phyloP scores from a whole-genome alignment of 75 land plant species.

The Cryptomeria japonica region DNA sequence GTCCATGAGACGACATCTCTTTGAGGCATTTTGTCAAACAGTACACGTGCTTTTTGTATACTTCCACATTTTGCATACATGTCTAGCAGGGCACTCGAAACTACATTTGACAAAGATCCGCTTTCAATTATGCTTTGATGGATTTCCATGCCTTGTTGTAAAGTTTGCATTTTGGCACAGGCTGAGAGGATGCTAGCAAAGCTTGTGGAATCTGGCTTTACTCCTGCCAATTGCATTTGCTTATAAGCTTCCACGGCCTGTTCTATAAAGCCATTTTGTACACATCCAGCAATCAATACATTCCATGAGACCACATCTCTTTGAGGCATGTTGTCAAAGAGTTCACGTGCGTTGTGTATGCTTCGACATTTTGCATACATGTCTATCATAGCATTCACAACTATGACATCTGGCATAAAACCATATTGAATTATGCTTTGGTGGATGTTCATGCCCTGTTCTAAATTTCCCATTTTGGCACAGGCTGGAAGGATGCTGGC shows the following conservation, averaged over 20 bases:
- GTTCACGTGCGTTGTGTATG: neutral
- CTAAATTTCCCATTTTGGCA: constrained; percentile 5
- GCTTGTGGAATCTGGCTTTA: too few species aligned
- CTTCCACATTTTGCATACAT: too few species aligned
- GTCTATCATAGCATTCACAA: constrained; percentile 16
- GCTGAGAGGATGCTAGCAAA: neutral
- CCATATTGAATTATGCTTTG: neutral
- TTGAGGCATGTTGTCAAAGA: neutral
- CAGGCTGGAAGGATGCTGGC: constrained; percentile 17
- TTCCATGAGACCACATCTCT: constrained; percentile 18
- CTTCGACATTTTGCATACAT: constrained; percentile 18
- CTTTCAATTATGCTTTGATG: too few species aligned
- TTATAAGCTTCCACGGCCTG: too few species aligned
- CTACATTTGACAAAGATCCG: too few species aligned
- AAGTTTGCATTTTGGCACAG: too few species aligned
- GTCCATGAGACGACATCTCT: constrained; percentile 17
- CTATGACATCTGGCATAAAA: neutral
- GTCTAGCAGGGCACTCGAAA: too few species aligned
- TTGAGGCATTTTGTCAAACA: neutral
- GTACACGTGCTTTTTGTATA: too few species aligned
- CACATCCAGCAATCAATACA: constrained; percentile 13
- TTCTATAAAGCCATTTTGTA: neutral
- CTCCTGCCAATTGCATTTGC: neutral
- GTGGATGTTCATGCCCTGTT: constrained; percentile 10
- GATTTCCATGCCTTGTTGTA: too few species aligned